A percentile compares a stretch with the other conserved stretches of the same genome.
phyloP scores from a whole-genome alignment of 257 asterid genomes.

The Vinca minor region DNA sequence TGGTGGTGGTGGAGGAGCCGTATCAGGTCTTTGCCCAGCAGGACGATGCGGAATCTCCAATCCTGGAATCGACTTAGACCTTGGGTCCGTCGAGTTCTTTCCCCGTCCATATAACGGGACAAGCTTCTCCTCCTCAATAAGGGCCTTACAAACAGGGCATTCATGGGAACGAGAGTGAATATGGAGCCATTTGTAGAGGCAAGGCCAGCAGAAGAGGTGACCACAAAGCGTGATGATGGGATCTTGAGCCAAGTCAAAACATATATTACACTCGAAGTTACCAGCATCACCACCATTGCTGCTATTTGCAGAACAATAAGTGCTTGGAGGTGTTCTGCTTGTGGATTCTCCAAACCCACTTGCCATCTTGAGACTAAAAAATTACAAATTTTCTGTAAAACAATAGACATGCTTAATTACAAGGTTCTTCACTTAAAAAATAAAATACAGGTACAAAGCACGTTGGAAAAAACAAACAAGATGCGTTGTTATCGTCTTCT shows the following conservation, averaged over 20 bases:
- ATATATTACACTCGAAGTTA: slow-evolving; percentile 64
- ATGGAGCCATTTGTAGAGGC: slow-evolving; percentile 61
- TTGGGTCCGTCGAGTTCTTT: slow-evolving; percentile 55
- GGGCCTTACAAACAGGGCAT: slow-evolving; percentile 70
- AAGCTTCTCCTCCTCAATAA: slow-evolving; percentile 48
- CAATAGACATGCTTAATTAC: background rate
- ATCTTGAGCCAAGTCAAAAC: slow-evolving; percentile 63
- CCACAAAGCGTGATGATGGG: slow-evolving; percentile 66
- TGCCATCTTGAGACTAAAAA: slow-evolving; percentile 24
- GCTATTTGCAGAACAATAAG: slow-evolving; percentile 33
- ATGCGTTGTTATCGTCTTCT: too few species aligned
- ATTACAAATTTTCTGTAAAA: slow-evolving; percentile 11
- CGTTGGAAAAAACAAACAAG: background rate
- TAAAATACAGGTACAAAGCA: too few species aligned
- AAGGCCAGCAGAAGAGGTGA: slow-evolving; percentile 72
- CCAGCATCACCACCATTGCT: slow-evolving; percentile 40
- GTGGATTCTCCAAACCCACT: slow-evolving; percentile 56
- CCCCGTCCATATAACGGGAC: slow-evolving; percentile 64
- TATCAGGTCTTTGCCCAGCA: slow-evolving; percentile 38
- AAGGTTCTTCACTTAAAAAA: background rate
- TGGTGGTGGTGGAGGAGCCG: slow-evolving; percentile 38
- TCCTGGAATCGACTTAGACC: slow-evolving; percentile 49
- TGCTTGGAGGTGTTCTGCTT: slow-evolving; percentile 35
- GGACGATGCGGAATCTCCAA: slow-evolving; percentile 45
- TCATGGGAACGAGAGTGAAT: slow-evolving; percentile 41